Conservation (phyloP, 2,329 filamentous ascomycete genomes). For the Arthrobotrys pseudoclavata region DNA sequence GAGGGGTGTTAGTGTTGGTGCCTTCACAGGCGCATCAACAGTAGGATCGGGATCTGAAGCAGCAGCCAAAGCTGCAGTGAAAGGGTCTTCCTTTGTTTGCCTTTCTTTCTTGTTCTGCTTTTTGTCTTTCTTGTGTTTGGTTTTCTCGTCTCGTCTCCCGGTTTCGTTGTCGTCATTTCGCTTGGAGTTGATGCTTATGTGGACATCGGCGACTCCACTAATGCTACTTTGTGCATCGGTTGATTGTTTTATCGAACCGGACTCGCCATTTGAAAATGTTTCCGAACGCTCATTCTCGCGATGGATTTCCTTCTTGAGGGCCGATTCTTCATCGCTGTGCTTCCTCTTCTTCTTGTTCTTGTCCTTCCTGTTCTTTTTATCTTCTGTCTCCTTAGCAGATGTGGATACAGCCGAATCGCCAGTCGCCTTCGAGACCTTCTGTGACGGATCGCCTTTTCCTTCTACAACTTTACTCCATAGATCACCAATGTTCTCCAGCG, state of each 20-base stretch:
- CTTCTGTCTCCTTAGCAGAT: constrained; percentile 46
- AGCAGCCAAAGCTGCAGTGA: neutral
- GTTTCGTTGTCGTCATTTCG: constrained; percentile 50
- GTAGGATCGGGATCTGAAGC: constrained; percentile 4
- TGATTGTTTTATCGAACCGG: constrained; percentile 31
- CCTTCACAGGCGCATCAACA: constrained; percentile 65
- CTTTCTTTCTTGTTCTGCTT: constrained; percentile 28
- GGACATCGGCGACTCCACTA: constrained; percentile 37
- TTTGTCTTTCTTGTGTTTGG: constrained; percentile 36
- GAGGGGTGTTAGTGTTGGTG: constrained; percentile 80
- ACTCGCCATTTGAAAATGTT: constrained; percentile 44
- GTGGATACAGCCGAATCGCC: constrained; percentile 2
- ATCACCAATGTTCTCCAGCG: constrained; percentile 78
- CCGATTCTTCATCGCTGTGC: constrained; percentile 11
- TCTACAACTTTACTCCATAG: constrained; percentile 86
- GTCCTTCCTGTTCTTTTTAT: constrained; percentile 64
- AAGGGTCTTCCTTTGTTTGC: constrained; percentile 30
- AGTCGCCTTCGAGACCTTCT: neutral
- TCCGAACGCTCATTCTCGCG: constrained; percentile 19
- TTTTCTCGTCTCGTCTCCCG: constrained; percentile 51
- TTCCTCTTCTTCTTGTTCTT: constrained; percentile 61
- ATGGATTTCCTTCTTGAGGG: constrained; percentile 55
- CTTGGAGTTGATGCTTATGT: constrained; percentile 41
- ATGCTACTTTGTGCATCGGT: constrained; percentile 33
- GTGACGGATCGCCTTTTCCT: constrained; percentile 69